phyloP scores from a whole-genome alignment of 768 basidiomycete species.

The Sporobolomyces phaffii region DNA sequence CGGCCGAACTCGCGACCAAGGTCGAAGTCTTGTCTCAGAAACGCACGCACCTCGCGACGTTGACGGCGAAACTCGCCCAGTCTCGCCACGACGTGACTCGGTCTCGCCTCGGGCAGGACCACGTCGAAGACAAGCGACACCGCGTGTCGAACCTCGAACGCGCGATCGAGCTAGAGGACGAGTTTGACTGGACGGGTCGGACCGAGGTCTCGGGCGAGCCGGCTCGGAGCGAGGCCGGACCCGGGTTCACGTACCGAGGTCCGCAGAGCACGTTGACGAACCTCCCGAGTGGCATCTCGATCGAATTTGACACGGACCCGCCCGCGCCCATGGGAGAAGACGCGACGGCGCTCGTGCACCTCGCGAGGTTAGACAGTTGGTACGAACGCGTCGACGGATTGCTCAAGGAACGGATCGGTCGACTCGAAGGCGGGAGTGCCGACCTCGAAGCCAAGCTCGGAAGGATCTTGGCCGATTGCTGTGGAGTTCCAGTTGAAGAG shows the following conservation, averaged over 20 bases:
- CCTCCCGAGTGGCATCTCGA: slow-evolving; percentile 60
- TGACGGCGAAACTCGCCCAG: slow-evolving; percentile 46
- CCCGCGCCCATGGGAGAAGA: slow-evolving; percentile 53
- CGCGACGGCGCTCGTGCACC: slow-evolving; percentile 55
- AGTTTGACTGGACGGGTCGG: slow-evolving; percentile 84
- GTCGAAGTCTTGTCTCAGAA: slow-evolving; percentile 81
- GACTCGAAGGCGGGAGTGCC: slow-evolving; percentile 74
- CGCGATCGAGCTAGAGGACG: slow-evolving; percentile 69
- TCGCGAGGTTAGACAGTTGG: slow-evolving; percentile 77
- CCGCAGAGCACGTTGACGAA: slow-evolving; percentile 62
- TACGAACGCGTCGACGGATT: slow-evolving; percentile 69
- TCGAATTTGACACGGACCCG: slow-evolving; percentile 64
- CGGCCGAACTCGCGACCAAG: slow-evolving; percentile 74
- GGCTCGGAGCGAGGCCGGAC: slow-evolving; percentile 42
- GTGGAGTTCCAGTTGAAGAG: slow-evolving; percentile 75
- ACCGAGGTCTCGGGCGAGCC: slow-evolving; percentile 50
- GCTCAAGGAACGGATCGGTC: slow-evolving; percentile 62
- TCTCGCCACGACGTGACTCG: slow-evolving; percentile 79
- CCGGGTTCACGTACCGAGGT: slow-evolving; percentile 66
- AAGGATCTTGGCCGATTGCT: slow-evolving; percentile 82
- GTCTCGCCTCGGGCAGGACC: slow-evolving; percentile 66
- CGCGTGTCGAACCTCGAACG: slow-evolving; percentile 76
- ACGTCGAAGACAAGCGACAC: slow-evolving; percentile 74
- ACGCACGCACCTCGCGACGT: slow-evolving; percentile 79
- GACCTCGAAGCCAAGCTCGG: slow-evolving; percentile 70